These are phyloP conservation scores for Nephelium lappaceum DNA, from an alignment of 345 rosid species.

Conservation along the genomic window DNA sequence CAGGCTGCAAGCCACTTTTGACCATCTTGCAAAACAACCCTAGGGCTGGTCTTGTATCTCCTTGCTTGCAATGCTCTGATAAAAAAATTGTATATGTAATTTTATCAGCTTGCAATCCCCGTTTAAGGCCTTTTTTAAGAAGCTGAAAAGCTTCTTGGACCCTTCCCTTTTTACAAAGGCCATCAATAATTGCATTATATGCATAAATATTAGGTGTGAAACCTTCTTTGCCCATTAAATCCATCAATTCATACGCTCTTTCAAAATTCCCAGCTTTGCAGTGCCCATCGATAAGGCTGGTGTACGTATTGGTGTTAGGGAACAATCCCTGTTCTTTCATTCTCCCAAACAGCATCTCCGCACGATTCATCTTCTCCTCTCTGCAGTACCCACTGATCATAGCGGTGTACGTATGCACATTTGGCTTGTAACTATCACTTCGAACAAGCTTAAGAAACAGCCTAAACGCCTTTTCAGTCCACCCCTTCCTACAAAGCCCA, in stretches of 20 bases:
- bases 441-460: conserved; percentile 82
- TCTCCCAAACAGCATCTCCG: conserved; percentile 79
- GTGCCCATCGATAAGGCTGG: conserved; percentile 71
- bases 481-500: conserved; percentile 86
- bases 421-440: conserved; percentile 76
- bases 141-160: conserved; percentile 62
- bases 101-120: conserved; percentile 68
- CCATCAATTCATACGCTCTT: conserved; percentile 74
- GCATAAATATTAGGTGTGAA: conserved; percentile 63
- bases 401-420: conserved; percentile 75
- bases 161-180: conserved; percentile 71
- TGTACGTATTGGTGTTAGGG: conserved; percentile 75
- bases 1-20: conserved; percentile 64
- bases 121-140: conserved; percentile 47
- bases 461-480: conserved; percentile 95
- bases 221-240: conserved; percentile 64
- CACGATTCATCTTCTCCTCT: conserved; percentile 75
- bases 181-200: conserved; percentile 57
- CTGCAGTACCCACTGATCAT: conserved; percentile 88
- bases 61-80: conserved; percentile 64
- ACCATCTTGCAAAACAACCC: conserved; percentile 62
- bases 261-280: conserved; percentile 72
- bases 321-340: conserved; percentile 85
- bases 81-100: conserved; percentile 87
- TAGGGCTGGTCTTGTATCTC: conserved; percentile 51